Conservation (phyloP, 257 asterid species). For the Cinchona pubescens region DNA sequence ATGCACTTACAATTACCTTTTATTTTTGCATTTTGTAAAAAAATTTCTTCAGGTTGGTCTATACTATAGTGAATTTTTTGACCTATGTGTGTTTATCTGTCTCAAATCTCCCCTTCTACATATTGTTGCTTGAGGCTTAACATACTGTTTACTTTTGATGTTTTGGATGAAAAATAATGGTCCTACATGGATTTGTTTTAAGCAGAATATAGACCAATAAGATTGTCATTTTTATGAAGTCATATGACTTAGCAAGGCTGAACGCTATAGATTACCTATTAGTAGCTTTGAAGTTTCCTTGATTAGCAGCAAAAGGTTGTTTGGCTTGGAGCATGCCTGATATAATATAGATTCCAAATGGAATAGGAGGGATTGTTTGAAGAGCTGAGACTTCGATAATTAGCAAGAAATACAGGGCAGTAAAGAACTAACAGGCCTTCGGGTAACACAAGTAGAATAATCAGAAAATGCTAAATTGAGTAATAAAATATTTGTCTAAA, state of each 20-base stretch:
- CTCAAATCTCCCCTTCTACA: not conserved
- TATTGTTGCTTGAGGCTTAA: not conserved
- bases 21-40: not conserved
- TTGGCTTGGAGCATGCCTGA: not conserved
- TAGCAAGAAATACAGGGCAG: not conserved
- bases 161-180: not conserved
- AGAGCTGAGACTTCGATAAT: not conserved
- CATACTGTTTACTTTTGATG: not conserved
- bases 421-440: not conserved
- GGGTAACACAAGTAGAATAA: not conserved
- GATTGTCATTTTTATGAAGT: not conserved
- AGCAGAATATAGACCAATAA: not conserved
- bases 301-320: not conserved
- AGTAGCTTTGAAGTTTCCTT: too few species aligned
- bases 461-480: not conserved
- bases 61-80: not conserved
- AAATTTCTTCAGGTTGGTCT: not conserved
- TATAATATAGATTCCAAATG: not conserved
- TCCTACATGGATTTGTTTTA: not conserved
- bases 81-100: not conserved
- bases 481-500: not conserved
- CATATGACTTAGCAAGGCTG: not conserved
- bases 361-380: not conserved
- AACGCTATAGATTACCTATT: not conserved
- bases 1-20: too few species aligned